Evolutionary conservation across 768 basidiomycete genomes (phyloP).

Genomic region (Mycena haematopus): DNA sequence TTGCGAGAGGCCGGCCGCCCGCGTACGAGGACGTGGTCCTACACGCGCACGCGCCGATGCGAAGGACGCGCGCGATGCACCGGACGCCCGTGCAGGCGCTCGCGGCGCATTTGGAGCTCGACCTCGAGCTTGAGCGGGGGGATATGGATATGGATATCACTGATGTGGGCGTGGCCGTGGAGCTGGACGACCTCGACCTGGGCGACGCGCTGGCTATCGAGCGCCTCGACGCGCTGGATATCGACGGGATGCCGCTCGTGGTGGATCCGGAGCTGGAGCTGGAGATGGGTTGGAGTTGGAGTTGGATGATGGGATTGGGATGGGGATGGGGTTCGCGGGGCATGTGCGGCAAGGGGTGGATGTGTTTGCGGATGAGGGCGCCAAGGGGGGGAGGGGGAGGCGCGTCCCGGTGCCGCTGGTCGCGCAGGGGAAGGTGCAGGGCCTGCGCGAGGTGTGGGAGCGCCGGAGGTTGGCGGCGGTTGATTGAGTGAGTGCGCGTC

Average conservation of each 20-base stretch:
- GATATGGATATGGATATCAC: slow-evolving; percentile 15
- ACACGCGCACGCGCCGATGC: not conserved
- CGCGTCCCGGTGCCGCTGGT: slow-evolving; percentile 10
- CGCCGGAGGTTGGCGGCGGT: slow-evolving; percentile 9
- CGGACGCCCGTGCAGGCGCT: slow-evolving; percentile 12
- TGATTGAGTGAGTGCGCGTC: too few species aligned
- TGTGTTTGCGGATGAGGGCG: slow-evolving; percentile 20
- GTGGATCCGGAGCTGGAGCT: too few species aligned
- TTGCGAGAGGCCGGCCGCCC: slow-evolving; percentile 4
- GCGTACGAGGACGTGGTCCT: slow-evolving; percentile 25
- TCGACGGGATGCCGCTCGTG: slow-evolving; percentile 23
- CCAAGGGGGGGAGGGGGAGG: slow-evolving; percentile 2
- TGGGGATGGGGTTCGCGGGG: not conserved
- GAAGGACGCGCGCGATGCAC: slow-evolving; percentile 17
- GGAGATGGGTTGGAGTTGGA: slow-evolving; percentile 11
- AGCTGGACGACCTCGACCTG: slow-evolving; percentile 26
- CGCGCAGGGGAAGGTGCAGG: slow-evolving; percentile 6
- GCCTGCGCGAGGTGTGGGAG: slow-evolving; percentile 18
- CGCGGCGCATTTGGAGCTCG: slow-evolving; percentile 14
- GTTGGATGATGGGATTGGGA: slow-evolving; percentile 6
- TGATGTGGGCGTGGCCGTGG: not conserved
- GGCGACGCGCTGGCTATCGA: slow-evolving; percentile 23
- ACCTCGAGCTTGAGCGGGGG: slow-evolving; percentile 12
- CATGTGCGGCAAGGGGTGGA: too few species aligned
- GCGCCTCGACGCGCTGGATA: slow-evolving; percentile 23